Evolutionary conservation across 169 alveolate species (phyloP), one percentile per base, ranked within the genome.

Genomic region (Cryptosporidium bovis): DNA sequence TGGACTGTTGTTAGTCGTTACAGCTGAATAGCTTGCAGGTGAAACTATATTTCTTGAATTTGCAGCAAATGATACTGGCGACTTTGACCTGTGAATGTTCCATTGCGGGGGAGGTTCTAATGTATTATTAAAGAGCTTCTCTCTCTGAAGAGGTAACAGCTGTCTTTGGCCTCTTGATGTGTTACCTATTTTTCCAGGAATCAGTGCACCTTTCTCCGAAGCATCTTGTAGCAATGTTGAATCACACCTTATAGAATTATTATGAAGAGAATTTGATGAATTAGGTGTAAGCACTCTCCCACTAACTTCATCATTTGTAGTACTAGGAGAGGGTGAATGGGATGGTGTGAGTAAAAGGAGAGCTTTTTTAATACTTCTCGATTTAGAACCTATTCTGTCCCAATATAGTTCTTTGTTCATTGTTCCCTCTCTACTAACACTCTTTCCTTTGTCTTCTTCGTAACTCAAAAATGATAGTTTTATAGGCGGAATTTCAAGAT

Each of bases 301-400:
- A 31, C 83, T 51, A 3, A 69, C n/a, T 15, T 69, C 83, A 31
- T 69, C 83, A 56, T 62, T 33, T 66, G 58, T 4, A 6, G 0
- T 8, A 36, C 87, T 77, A 3, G 87, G 87, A 10, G 69, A 60
- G 3, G 87, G 87, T 40, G 87, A 77, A 5, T 77, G 87, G 13
- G 77, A 58, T 29, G 87, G 87, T 5, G 87, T 77, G 4, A 77
- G 71, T 56, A 77, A 27, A 1, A 77, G 64, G 6, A 77, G 51
- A 33, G 87, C 56, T 33, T 62, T 77, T 44, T 77, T 77, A 8
- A 77, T 77, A 34, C 87, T 77, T 40, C 87, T 55, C 20, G 87
- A 77, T 60, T 77, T 77, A 8, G 87, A 77, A 6, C 87, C 87
- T 40, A 77, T 77, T 62, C 87, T 77, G 13, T 77, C 87, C 87